phyloP scores from a whole-genome alignment of 306 rosid genomes.

The Citrullus mucosospermus region DNA sequence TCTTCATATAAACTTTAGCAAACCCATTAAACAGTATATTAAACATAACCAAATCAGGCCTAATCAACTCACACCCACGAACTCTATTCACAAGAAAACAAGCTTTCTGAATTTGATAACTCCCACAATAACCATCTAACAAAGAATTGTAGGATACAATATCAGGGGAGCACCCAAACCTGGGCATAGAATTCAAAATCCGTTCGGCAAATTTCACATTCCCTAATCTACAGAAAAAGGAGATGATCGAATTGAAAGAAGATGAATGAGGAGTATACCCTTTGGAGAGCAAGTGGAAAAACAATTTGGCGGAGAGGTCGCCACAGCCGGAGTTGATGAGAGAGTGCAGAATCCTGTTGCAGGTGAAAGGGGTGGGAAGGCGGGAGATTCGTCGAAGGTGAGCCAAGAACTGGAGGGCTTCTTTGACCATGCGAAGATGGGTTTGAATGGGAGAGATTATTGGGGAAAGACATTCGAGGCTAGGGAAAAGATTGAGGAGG shows the following conservation, averaged over 20 bases:
- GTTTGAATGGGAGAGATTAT: not conserved
- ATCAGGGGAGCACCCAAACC: slow-evolving; percentile 19
- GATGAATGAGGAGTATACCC: slow-evolving; percentile 24
- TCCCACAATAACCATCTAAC: slow-evolving; percentile 21
- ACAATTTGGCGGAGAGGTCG: slow-evolving; percentile 17
- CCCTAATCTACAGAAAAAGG: slow-evolving; percentile 19
- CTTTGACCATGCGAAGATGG: slow-evolving; percentile 18
- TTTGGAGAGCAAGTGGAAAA: slow-evolving; percentile 20
- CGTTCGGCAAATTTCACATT: slow-evolving; percentile 1
- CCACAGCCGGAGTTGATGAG: slow-evolving; percentile 19
- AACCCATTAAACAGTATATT: slow-evolving; percentile 24
- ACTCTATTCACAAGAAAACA: slow-evolving; percentile 11
- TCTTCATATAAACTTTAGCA: slow-evolving; percentile 19
- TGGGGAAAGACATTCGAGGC: not conserved
- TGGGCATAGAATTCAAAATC: slow-evolving; percentile 17
- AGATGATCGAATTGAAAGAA: slow-evolving; percentile 24
- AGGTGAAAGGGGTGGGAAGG: slow-evolving; percentile 18
- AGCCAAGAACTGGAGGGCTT: slow-evolving; percentile 17
- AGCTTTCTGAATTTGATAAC: slow-evolving; percentile 12
- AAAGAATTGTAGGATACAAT: slow-evolving; percentile 26
- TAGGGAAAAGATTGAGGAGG: not conserved
- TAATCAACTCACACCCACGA: not conserved
- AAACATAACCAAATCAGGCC: slow-evolving; percentile 21
- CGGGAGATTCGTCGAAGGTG: slow-evolving; percentile 14
- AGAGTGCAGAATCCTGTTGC: slow-evolving; percentile 24